phyloP scores from a whole-genome alignment of 2,329 filamentous ascomycete species.

The Hymenoscyphus occultus region DNA sequence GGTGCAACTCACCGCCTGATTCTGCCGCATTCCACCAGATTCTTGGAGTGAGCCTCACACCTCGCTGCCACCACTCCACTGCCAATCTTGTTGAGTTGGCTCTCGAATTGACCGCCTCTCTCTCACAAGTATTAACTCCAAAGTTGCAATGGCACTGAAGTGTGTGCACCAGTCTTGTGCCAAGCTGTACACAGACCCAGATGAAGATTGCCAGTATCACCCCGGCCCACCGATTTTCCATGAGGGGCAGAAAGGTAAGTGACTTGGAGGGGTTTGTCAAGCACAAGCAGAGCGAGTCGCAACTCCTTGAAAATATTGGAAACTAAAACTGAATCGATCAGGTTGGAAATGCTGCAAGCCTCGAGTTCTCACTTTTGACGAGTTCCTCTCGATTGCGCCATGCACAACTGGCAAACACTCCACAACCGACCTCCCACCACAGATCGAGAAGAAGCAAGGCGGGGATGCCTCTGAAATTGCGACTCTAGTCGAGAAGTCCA shows the following conservation, averaged over 20 bases:
- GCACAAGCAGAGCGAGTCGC: background rate
- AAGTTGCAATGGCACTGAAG: slow-evolving; percentile 59
- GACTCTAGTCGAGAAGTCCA: slow-evolving; percentile 46
- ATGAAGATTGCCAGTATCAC: slow-evolving; percentile 87
- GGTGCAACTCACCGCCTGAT: no score
- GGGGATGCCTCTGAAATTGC: slow-evolving; percentile 35
- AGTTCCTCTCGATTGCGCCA: slow-evolving; percentile 89
- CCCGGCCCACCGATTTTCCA: slow-evolving; percentile 93
- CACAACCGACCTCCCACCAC: slow-evolving; percentile 69
- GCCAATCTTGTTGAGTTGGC: background rate
- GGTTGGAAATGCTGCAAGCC: slow-evolving; percentile 99
- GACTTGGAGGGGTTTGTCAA: slow-evolving; percentile 13
- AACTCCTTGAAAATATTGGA: background rate
- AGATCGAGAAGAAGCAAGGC: slow-evolving; percentile 56
- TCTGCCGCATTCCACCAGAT: no score
- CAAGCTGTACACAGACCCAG: slow-evolving; percentile 77
- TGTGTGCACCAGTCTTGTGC: slow-evolving; percentile 96
- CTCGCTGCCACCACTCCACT: background rate
- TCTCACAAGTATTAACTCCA: slow-evolving; percentile 11
- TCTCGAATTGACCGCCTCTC: background rate
- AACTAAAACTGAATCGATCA: slow-evolving; percentile 39
- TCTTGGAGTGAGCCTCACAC: background rate
- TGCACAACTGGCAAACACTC: slow-evolving; percentile 94
- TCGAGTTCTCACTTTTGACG: slow-evolving; percentile 93
- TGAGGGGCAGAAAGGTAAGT: slow-evolving; percentile 92